These are phyloP conservation scores for Aspergillus sp. DNA, from an alignment of 2,329 filamentous ascomycete species.

Conservation along the genomic window DNA sequence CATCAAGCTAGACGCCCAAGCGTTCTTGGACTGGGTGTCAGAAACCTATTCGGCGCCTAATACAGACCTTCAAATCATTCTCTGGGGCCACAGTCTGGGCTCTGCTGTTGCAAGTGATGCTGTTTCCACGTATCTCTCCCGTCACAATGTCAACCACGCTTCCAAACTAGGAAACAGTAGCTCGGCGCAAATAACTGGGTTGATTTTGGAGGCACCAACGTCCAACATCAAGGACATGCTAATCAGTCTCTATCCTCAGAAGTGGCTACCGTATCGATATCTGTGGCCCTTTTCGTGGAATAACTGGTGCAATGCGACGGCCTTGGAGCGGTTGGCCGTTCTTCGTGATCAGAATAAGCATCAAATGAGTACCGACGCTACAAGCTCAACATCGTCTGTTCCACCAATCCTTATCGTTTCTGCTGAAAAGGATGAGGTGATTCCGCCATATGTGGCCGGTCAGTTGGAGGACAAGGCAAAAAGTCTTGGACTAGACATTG, in stretches of 20 bases:
- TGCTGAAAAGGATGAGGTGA: slow-evolving; percentile 41
- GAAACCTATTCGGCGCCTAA: slow-evolving; percentile 28
- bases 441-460: slow-evolving; percentile 33
- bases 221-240: slow-evolving; percentile 68
- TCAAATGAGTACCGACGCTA: background rate
- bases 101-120: slow-evolving; percentile 65
- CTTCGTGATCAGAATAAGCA: background rate
- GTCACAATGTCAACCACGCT: background rate
- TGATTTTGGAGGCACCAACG: slow-evolving; percentile 75
- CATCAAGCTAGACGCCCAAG: slow-evolving; percentile 63
- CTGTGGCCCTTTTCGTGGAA: slow-evolving; percentile 69
- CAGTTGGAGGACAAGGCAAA: slow-evolving; percentile 31
- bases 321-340: slow-evolving; percentile 36
- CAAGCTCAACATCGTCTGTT: background rate
- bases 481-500: slow-evolving; percentile 28
- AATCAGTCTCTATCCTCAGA: slow-evolving; percentile 67
- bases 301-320: slow-evolving; percentile 45
- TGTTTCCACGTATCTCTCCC: slow-evolving; percentile 40
- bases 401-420: slow-evolving; percentile 35
- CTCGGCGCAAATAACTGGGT: slow-evolving; percentile 29
- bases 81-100: slow-evolving; percentile 78
- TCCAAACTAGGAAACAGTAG: background rate
- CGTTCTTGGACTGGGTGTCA: slow-evolving; percentile 59
- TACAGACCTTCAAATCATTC: slow-evolving; percentile 40
- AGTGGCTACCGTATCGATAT: slow-evolving; percentile 73